Percentiles rank a stretch among this genome's conserved stretches.
These are phyloP conservation scores for Elaeis oleifera DNA, from an alignment of 202 grass and related monocot genomes.

Conservation along the genomic window DNA sequence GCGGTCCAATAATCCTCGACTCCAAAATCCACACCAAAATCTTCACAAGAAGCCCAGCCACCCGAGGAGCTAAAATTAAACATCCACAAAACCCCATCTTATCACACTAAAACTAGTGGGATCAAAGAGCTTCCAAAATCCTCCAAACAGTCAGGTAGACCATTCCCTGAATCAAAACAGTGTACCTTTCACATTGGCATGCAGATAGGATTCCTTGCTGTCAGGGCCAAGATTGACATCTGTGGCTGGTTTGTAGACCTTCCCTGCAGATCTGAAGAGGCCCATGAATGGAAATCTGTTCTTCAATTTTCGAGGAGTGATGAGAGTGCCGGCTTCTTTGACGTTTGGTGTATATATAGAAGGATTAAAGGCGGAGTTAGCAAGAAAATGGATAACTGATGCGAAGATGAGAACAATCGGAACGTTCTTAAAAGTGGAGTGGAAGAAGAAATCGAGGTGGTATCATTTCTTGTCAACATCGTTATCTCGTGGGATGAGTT, in stretches of 20 bases:
- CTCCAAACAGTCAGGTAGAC: not conserved
- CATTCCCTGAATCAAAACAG: not conserved
- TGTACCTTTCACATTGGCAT: slow-evolving; percentile 67
- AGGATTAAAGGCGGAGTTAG: not conserved
- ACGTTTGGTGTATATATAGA: slow-evolving; percentile 19
- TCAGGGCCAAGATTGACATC: slow-evolving; percentile 57
- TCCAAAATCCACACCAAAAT: slow-evolving; percentile 80
- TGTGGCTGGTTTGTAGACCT: slow-evolving; percentile 59
- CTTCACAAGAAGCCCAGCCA: slow-evolving; percentile 69
- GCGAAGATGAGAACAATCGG: too few relatives aligned
- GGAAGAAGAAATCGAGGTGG: too few relatives aligned
- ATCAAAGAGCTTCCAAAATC: not conserved
- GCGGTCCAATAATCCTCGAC: slow-evolving; percentile 39
- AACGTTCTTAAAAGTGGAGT: too few relatives aligned
- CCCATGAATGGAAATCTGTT: slow-evolving; percentile 32
- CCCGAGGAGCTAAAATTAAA: slow-evolving; percentile 55
- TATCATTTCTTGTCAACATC: too few relatives aligned
- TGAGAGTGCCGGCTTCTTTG: slow-evolving; percentile 4
- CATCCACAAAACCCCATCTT: not conserved
- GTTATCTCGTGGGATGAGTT: too few relatives aligned
- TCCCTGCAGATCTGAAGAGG: slow-evolving; percentile 41
- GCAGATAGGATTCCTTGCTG: slow-evolving; percentile 78
- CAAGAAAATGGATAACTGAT: not conserved
- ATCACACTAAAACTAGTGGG: not conserved
- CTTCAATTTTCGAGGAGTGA: slow-evolving; percentile 7